These are phyloP conservation scores for Baudoinia panamericana DNA, from an alignment of 495 filamentous ascomycete genomes.

Conservation along the genomic window DNA sequence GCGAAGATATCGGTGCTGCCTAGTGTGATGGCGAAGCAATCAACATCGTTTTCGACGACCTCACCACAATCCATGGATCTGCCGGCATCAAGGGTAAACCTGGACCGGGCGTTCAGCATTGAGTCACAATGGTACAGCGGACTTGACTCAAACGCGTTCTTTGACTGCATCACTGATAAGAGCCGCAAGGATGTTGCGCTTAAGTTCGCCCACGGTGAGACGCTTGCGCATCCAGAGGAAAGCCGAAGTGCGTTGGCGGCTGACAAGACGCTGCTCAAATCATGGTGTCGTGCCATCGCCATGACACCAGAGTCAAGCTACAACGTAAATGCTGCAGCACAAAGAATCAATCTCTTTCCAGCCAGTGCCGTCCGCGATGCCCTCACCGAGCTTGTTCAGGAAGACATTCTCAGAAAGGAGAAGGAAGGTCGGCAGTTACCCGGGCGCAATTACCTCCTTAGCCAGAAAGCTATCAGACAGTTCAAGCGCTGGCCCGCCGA, in stretches of 20 bases:
- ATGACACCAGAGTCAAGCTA: slow-evolving; percentile 40
- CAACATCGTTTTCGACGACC: no score
- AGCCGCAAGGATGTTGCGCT: not conserved
- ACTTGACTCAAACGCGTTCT: not conserved
- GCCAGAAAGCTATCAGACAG: slow-evolving; percentile 16
- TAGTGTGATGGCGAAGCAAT: not conserved
- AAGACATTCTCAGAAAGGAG: slow-evolving; percentile 46
- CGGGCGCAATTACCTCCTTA: slow-evolving; percentile 33
- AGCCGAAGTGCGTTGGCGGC: slow-evolving; percentile 23
- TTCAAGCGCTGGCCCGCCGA: slow-evolving; percentile 24
- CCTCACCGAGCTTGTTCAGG: slow-evolving; percentile 42
- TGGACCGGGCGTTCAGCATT: not conserved
- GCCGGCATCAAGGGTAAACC: not conserved
- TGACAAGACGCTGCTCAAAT: slow-evolving; percentile 29
- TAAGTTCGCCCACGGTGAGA: not conserved
- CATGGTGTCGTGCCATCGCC: slow-evolving; percentile 49
- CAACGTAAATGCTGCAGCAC: slow-evolving; percentile 30
- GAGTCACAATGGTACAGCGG: not conserved
- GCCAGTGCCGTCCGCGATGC: slow-evolving; percentile 40
- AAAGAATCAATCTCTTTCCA: slow-evolving; percentile 33
- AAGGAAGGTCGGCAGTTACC: slow-evolving; percentile 42
- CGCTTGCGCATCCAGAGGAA: no score
- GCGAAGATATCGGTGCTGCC: slow-evolving; percentile 24
- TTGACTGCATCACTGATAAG: not conserved
- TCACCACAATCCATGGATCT: slow-evolving; percentile 1